Evolutionary conservation across 192 early-diverging fungal species (phyloP).

Genomic region (Obelidium mucronatum): DNA sequence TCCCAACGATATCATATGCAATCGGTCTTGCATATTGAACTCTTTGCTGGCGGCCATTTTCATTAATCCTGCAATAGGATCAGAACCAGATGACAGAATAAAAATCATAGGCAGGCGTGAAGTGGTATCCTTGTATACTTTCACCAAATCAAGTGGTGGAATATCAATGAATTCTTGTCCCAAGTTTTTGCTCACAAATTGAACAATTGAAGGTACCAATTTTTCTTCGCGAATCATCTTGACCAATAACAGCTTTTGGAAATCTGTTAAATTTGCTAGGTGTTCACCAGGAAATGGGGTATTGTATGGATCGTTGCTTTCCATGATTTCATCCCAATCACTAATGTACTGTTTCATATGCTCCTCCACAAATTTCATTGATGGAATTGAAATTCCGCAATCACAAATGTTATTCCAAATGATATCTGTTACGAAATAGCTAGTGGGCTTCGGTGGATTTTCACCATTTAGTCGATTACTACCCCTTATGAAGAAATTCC

Average conservation of each 20-base stretch:
- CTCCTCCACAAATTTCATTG: conserved; percentile 52
- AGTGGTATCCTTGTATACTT: conserved; percentile 65
- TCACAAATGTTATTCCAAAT: conserved; percentile 68
- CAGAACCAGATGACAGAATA: conserved; percentile 68
- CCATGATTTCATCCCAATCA: conserved; percentile 59
- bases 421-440: conserved; percentile 49
- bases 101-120: conserved; percentile 62
- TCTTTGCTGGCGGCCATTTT: conserved; percentile 65
- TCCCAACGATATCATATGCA: conserved; percentile 71
- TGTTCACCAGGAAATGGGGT: conserved; percentile 50
- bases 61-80: conserved; percentile 61
- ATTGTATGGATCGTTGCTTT: conserved; percentile 50
- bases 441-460: conserved; percentile 50
- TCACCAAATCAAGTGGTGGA: conserved; percentile 61
- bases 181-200: conserved; percentile 62
- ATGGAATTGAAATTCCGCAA: conserved; percentile 45
- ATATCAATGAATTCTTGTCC: conserved; percentile 65
- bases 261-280: conserved; percentile 39
- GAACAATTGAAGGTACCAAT: conserved; percentile 53
- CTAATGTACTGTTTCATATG: conserved; percentile 53
- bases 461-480: conserved; percentile 43
- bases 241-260: conserved; percentile 61
- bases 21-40: conserved; percentile 61
- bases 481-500: conserved; percentile 69
- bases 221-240: conserved; percentile 69